Base-by-base conservation (phyloP, 371 early-diverging fungal genomes). In the Mucor sp. region DNA sequence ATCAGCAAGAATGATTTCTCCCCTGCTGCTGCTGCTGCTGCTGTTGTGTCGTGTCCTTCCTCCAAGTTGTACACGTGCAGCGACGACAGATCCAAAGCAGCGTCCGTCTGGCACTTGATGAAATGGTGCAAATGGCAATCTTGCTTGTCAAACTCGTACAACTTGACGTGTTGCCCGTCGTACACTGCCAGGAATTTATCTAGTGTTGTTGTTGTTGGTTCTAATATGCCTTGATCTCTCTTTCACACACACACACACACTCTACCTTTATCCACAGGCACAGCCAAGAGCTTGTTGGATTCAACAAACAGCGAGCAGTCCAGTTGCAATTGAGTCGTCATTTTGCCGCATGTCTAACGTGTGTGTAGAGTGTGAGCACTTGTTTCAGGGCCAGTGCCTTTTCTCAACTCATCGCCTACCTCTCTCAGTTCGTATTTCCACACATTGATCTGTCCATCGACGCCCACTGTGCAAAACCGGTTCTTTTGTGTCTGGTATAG, bases 401-500 rank as follows among this genome's bases (percentile, higher is more conserved):
- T n/a, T n/a, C n/a, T 37, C n/a, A 30, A 1, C 33, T 25, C 9
- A 15, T 25, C 25, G 23, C 33, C 25, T 75, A 80, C 81, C 71
- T 81, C 73, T 35, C 72, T 47, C 11, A 74, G 37, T 47, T 74
- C 82, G 50, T 86, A 80, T 56, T 84, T 81, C 90, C 90, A 90
- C 4, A 89, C 72, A 53, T 85, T 83, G 0, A 86, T 74, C 41
- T 84, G 84, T 0, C 88, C 89, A 53, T 83, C 80, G 17, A 75
- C 67, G 6, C 85, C 85, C 25, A 86, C 61, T 0, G 89, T 87
- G 30, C 82, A 81, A 32, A 88, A 80, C 7, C 79, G 73, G 48
- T 82, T 75, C 69, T 61, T 84, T 68, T 58, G 78, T 63, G 66
- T 86, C 74, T 74, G 84, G 60, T 70, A 72, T 6, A 80, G 60